These are phyloP conservation scores for Eucalyptus sp. DNA, from an alignment of 345 rosid species.

Conservation along the genomic window DNA sequence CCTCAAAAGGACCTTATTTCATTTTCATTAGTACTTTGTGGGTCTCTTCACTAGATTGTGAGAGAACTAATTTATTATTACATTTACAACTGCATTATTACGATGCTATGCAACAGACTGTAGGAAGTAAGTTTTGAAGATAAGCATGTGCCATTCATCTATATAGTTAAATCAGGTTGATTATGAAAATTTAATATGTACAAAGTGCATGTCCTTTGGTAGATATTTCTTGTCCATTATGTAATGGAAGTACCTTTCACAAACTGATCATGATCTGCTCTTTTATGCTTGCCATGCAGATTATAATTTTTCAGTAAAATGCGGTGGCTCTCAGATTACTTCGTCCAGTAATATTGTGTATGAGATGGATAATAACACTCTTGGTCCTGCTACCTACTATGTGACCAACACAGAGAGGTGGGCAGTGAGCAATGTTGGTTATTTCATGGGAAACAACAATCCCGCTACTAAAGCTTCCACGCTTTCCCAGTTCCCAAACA, in stretches of 20 bases:
- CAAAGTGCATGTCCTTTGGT: neutral
- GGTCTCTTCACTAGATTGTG: neutral
- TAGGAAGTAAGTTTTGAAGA: neutral
- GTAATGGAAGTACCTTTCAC: neutral
- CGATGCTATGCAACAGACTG: neutral
- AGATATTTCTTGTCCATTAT: neutral
- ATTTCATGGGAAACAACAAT: conserved; percentile 10
- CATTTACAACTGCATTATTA: neutral
- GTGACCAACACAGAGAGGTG: conserved; percentile 25
- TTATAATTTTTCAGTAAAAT: conserved; percentile 39
- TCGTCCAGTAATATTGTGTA: conserved; percentile 18
- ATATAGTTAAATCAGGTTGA: neutral
- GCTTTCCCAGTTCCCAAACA: conserved; percentile 17
- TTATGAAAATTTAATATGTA: neutral
- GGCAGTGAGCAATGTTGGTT: conserved; percentile 39
- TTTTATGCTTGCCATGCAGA: conserved; percentile 18
- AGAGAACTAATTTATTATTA: neutral
- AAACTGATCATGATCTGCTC: too few species aligned
- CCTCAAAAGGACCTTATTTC: neutral
- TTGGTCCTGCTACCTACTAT: conserved; percentile 53
- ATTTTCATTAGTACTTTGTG: neutral
- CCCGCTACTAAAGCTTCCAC: conserved; percentile 10
- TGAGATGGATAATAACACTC: conserved; percentile 37
- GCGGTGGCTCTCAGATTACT: conserved; percentile 48
- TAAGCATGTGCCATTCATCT: neutral